Percentiles rank a stretch among this genome's conserved stretches.
phyloP scores from a whole-genome alignment of 2,329 filamentous ascomycete genomes.

The Fusarium temperatum region DNA sequence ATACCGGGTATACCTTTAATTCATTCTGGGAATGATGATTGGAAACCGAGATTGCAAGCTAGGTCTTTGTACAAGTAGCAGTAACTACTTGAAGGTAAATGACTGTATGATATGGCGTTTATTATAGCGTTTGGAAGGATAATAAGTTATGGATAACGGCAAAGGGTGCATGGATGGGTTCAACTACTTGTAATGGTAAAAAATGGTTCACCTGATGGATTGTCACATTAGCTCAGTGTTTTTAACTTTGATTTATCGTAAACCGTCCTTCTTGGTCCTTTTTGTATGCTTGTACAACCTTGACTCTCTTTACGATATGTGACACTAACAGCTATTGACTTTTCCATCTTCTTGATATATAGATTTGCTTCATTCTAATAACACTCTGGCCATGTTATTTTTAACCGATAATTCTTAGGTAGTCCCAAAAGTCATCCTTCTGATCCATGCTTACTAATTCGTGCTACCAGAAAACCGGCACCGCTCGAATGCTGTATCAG shows the following conservation, averaged over 20 bases:
- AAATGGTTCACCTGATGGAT: neutral
- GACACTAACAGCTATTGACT: rapidly evolving
- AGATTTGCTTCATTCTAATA: neutral
- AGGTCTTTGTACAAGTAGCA: neutral
- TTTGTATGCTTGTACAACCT: neutral
- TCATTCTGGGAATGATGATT: neutral
- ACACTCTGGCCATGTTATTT: rapidly evolving
- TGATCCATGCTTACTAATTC: neutral
- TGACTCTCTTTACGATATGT: neutral
- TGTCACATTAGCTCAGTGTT: neutral
- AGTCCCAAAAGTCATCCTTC: neutral
- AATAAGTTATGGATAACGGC: neutral
- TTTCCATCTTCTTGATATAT: neutral
- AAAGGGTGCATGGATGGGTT: neutral
- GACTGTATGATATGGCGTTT: neutral
- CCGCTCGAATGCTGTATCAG: neutral
- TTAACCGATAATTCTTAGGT: neutral
- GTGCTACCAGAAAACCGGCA: neutral
- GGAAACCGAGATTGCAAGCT: neutral
- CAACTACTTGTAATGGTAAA: neutral
- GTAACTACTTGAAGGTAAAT: neutral
- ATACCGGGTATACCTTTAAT: neutral
- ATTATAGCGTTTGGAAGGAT: neutral
- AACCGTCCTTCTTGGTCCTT: neutral
- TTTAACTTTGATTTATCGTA: neutral